phyloP scores from a whole-genome alignment of 1,284 basidiomycete genomes.

The Anthracocystis walkeri region DNA sequence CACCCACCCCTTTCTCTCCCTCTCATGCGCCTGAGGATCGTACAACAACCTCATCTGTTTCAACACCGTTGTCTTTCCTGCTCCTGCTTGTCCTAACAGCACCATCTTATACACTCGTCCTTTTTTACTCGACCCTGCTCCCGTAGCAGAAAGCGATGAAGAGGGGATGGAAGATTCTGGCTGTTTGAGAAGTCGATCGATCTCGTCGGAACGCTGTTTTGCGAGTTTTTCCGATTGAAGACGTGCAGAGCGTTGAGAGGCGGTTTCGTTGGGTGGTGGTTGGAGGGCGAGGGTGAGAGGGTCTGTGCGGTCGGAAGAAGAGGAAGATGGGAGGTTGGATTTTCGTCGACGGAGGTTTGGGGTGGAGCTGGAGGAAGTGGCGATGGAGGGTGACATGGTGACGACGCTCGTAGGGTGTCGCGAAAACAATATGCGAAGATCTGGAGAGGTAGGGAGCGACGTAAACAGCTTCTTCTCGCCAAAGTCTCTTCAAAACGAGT shows the following conservation, averaged over 20 bases:
- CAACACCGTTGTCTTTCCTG: conserved; percentile 57
- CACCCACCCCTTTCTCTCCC: conserved; percentile 38
- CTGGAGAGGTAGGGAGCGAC: too few species aligned
- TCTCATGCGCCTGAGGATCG: conserved; percentile 49
- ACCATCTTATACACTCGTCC: conserved; percentile 37
- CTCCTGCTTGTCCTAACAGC: conserved; percentile 50
- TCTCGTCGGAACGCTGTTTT: conserved; percentile 33
- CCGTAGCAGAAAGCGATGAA: neutral
- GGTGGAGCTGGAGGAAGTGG: neutral
- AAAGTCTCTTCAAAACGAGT: too few species aligned
- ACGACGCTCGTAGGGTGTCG: neutral
- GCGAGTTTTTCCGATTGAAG: conserved; percentile 23
- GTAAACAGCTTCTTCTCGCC: too few species aligned
- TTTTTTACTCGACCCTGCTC: neutral
- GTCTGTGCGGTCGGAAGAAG: conserved; percentile 11
- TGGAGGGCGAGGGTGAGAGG: conserved; percentile 30
- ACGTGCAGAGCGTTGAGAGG: conserved; percentile 6
- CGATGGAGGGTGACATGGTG: conserved; percentile 28
- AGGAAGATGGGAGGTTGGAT: neutral
- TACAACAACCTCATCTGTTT: conserved; percentile 62
- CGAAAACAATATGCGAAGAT: too few species aligned
- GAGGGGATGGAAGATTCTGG: neutral
- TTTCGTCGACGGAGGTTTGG: neutral
- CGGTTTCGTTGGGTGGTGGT: conserved; percentile 30
- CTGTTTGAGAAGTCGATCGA: conserved; percentile 32